Conservation (phyloP, 768 basidiomycete species). For the Ramaria sp. region DNA sequence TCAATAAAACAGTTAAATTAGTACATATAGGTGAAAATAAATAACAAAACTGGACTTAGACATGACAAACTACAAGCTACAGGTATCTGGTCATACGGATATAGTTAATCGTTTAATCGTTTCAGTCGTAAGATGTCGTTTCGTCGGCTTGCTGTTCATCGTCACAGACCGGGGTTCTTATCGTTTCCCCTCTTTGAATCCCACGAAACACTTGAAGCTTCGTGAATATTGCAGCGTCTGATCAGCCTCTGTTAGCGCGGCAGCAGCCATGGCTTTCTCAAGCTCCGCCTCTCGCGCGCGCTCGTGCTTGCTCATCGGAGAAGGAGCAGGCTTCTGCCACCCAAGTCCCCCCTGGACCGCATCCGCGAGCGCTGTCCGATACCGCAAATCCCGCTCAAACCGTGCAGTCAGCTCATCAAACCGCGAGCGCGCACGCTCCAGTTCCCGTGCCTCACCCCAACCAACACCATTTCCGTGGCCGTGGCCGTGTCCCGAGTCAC, state of each 20-base stretch:
- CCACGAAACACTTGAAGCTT: conserved; percentile 1
- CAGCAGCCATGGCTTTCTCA: conserved; percentile 1
- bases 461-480: neutral
- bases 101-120: no score
- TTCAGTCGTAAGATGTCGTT: no score
- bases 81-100: no score
- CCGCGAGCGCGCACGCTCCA: neutral
- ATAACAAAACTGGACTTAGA: no score
- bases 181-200: conserved; percentile 1
- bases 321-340: neutral
- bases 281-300: neutral
- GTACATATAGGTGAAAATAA: no score
- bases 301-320: conserved; percentile 7
- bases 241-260: neutral
- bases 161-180: no score
- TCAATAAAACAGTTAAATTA: no score
- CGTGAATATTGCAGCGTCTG: neutral
- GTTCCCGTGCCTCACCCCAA: neutral
- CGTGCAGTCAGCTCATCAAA: neutral
- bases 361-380: conserved; percentile 3
- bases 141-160: no score
- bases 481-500: neutral
- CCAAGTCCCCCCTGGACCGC: neutral
- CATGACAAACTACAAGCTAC: no score
- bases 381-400: conserved; percentile 8